Percentiles rank a stretch among this genome's conserved stretches.
phyloP scores from a whole-genome alignment of 2,329 filamentous ascomycete species.

The Orbilia oligospora region DNA sequence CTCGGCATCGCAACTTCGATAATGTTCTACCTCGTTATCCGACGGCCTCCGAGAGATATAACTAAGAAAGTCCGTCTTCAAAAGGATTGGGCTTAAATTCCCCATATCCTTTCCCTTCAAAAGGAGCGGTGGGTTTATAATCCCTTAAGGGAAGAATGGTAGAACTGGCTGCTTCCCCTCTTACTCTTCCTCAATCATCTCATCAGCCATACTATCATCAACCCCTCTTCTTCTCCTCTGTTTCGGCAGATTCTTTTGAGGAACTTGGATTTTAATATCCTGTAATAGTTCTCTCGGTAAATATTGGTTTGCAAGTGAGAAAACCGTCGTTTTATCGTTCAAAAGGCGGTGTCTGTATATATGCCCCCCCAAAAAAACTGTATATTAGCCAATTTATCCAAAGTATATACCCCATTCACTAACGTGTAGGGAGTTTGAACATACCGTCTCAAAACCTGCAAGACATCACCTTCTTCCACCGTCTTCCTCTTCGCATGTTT shows the following conservation, averaged over 20 bases:
- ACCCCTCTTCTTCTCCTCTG: slow-evolving; percentile 31
- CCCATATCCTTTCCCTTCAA: too few relatives aligned
- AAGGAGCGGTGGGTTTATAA: too few relatives aligned
- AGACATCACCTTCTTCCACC: slow-evolving; percentile 86
- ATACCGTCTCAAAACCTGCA: slow-evolving; percentile 86
- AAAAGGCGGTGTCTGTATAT: slow-evolving; percentile 80
- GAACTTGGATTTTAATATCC: slow-evolving; percentile 78
- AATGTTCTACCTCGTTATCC: slow-evolving; percentile 96
- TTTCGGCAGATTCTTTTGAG: slow-evolving; percentile 36
- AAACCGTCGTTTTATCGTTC: slow-evolving; percentile 79
- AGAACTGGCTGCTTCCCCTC: slow-evolving; percentile 43
- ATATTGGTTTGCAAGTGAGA: slow-evolving; percentile 86
- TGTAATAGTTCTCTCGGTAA: slow-evolving; percentile 86
- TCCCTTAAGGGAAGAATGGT: too few relatives aligned
- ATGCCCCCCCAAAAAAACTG: slow-evolving; percentile 34
- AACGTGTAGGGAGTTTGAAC: slow-evolving; percentile 64
- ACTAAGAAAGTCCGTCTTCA: slow-evolving; percentile 82
- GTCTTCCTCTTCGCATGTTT: slow-evolving; percentile 85
- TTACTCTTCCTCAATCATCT: slow-evolving; percentile 18
- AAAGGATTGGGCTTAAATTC: slow-evolving; percentile 76
- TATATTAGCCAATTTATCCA: slow-evolving; percentile 26
- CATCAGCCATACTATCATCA: slow-evolving; percentile 19
- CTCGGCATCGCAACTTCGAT: slow-evolving; percentile 86
- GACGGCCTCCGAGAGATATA: slow-evolving; percentile 83
- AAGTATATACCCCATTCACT: slow-evolving; percentile 15